Evolutionary conservation across 768 basidiomycete species (phyloP).

Genomic region (Rhodotorula toruloides): DNA sequence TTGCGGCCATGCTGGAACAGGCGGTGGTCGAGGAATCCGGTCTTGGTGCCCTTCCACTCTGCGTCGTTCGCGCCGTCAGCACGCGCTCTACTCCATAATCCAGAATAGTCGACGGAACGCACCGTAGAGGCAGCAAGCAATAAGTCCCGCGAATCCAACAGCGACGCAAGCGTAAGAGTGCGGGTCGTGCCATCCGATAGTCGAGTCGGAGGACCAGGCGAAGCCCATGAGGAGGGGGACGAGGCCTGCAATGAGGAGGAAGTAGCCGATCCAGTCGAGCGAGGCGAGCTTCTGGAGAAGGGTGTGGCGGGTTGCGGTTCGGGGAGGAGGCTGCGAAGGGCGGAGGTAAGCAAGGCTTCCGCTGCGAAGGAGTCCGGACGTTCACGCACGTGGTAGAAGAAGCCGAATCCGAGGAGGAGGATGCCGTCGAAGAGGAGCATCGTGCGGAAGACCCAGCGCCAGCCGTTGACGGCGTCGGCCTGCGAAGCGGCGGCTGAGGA

Average conservation of each 20-base stretch:
- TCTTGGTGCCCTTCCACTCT: conserved; percentile 22
- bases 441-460: conserved; percentile 11
- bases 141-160: neutral
- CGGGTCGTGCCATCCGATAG: conserved; percentile 3
- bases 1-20: conserved; percentile 17
- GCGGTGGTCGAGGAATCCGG: conserved; percentile 21
- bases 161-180: conserved; percentile 14
- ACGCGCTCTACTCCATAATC: no score
- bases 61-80: neutral
- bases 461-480: conserved; percentile 11
- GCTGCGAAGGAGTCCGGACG: neutral
- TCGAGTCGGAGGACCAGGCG: conserved; percentile 10
- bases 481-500: neutral
- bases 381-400: conserved; percentile 15
- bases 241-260: conserved; percentile 11
- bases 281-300: neutral
- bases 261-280: conserved; percentile 20
- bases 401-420: neutral
- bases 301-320: neutral
- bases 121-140: conserved; percentile 1
- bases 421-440: neutral
- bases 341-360: neutral
- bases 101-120: neutral
- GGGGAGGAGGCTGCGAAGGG: conserved; percentile 2
- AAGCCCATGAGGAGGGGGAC: conserved; percentile 19